Evolutionary conservation across 1,139 yeast species (phyloP), one percentile per base, ranked within the genome.

Genomic region (Candida labiduridarum): DNA sequence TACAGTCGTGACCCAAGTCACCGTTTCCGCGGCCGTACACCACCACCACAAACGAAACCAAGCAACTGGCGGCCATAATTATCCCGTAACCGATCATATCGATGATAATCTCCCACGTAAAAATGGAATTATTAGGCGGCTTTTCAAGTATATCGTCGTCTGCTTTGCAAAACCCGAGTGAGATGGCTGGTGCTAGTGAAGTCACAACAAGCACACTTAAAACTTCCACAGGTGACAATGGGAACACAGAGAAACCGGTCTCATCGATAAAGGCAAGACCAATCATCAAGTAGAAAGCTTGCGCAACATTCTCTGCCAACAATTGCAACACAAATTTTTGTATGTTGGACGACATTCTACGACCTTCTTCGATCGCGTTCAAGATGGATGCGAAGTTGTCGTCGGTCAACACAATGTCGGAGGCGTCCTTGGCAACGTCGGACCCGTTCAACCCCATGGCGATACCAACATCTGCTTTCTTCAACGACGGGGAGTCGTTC

Each of bases 131-230:
- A 54, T 78, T 82, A 44, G 94, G 94, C 29, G 87, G 87, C 52
- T 75, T 72, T 33, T 80, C 79, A 80, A 87, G 82, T n/a, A 33
- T 9, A 3, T 33, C 36, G 14, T 33, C 36, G 16, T 33, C 36
- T 5, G 36, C 36, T n/a, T 33, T 33, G 1, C 9, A 4, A 33
- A 3, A 33, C 3, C 91, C 91, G 48, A 87, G 78, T 14, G 94
- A 94, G 90, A 87, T 86, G 22, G 94, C 94, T 47, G 94, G 95
- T 75, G 87, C 85, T 57, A 91, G 84, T 4, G 91, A 84, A 2
- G 95, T 87, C 38, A 86, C 82, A 63, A 87, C 90, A 60, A 87
- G 80, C 62, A 87, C 82, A 92, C 92, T 87, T 57, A 87, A 72
- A 9, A 86, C 90, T 70, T 87, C 91, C 55, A 87, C 90, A 2